These are phyloP conservation scores for Tricholoma matsutake DNA, from an alignment of 768 basidiomycete genomes.

Conservation along the genomic window DNA sequence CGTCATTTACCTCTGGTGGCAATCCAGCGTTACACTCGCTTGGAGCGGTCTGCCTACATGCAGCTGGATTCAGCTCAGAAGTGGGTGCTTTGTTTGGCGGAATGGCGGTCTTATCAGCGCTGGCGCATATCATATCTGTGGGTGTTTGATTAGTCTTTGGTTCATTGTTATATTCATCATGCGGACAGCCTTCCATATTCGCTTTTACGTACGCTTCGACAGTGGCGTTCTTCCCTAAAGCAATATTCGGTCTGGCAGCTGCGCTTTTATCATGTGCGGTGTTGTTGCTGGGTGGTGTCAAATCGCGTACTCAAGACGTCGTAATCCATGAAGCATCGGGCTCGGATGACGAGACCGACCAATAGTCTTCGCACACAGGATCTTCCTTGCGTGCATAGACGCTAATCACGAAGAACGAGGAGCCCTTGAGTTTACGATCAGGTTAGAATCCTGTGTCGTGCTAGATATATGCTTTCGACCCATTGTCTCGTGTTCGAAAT, in stretches of 20 bases:
- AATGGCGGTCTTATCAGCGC: constrained; percentile 62
- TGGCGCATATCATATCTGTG: constrained; percentile 61
- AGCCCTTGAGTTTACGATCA: not conserved
- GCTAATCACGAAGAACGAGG: not conserved
- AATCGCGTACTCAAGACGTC: constrained; percentile 12
- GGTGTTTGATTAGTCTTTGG: constrained; percentile 14
- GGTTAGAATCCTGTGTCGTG: not conserved
- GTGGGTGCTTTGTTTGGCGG: constrained; percentile 70
- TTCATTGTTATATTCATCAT: not conserved
- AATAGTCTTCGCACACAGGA: not conserved
- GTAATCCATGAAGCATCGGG: constrained; percentile 6
- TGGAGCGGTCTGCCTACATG: constrained; percentile 63
- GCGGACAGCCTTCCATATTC: constrained; percentile 60
- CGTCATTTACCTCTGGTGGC: constrained; percentile 65
- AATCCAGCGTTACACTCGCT: constrained; percentile 71
- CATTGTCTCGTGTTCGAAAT: not conserved
- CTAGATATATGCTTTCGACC: too few species aligned
- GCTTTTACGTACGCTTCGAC: constrained; percentile 63
- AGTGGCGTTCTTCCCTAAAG: constrained; percentile 61
- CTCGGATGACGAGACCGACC: constrained; percentile 5
- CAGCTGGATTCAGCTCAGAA: constrained; percentile 41
- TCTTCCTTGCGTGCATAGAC: not conserved
- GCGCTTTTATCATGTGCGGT: constrained; percentile 52
- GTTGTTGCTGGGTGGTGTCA: constrained; percentile 40
- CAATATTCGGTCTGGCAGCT: constrained; percentile 63